Evolutionary conservation across 768 basidiomycete species (phyloP), one percentile per base, ranked within the genome.

Genomic region (Lepiota venenata): DNA sequence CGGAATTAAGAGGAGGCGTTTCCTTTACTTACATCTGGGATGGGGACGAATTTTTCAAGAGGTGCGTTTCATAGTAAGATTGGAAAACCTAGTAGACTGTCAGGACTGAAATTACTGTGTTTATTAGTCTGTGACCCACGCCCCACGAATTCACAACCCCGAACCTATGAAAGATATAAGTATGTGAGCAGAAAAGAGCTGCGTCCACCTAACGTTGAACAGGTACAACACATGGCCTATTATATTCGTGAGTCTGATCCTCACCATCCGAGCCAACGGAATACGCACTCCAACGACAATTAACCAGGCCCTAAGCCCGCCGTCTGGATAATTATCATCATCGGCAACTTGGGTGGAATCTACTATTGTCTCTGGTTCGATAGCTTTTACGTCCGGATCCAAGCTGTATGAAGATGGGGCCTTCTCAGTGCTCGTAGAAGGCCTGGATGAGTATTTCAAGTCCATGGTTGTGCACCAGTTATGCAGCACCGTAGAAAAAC

Each of bases 111-210:
- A 11, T 12, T 11, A 56, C 21, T 22, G 9, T 40, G 36, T 8
- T 25, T 55, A 16, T 52, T n/a, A 54, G 4, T 14, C 21, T 46
- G 39, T 48, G 9, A 74, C 81, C 68, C 61, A 85, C 88, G 47
- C 88, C 88, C 85, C 86, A 88, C 0, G 84, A 77, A 60, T 87
- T 89, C 3, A 87, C 80, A 56, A 83, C 83, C 18, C 88, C 88
- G 65, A 88, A 84, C 35, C 76, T 78, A 56, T 25, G 58, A 53
- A 46, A 20, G 22, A 45, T 52, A 56, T 55, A 58, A 57, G 50
- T 47, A 56, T 20, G 4, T n/a, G 25, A 2, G 20, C 1, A 12
- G 18, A 12, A 11, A 35, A 40, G 25, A 41, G 21, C 2, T 25
- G 9, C n/a, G 15, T 45, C 15, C 22, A 10, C 71, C 74, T 57